These are phyloP conservation scores for Phytopythium oedochilum DNA, from an alignment of 352 stramenopile genomes.

Conservation along the genomic window DNA sequence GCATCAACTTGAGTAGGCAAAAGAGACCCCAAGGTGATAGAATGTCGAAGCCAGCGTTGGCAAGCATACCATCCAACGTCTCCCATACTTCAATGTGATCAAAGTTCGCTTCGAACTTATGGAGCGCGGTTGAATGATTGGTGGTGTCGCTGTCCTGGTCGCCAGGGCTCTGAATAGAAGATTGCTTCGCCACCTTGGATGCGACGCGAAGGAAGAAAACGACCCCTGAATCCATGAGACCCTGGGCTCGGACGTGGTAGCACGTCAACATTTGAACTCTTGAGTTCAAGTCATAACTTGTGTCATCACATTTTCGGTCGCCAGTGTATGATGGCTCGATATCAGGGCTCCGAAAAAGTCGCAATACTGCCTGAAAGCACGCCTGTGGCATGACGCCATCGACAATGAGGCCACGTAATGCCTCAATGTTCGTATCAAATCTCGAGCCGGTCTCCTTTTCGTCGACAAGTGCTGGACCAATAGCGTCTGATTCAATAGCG, in stretches of 20 bases:
- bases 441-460: constrained; percentile 4
- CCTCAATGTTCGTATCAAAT: constrained; percentile 18
- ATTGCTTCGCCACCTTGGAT: constrained; percentile 38
- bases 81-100: constrained; percentile 40
- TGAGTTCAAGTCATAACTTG: background rate
- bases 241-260: constrained; percentile 65
- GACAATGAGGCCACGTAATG: constrained; percentile 49
- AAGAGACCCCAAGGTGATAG: constrained; percentile 83
- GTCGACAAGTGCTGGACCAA: constrained; percentile 29
- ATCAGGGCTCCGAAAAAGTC: constrained; percentile 31
- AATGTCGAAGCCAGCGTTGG: constrained; percentile 44
- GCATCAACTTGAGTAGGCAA: constrained; percentile 78
- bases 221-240: constrained; percentile 54
- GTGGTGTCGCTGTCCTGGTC: background rate
- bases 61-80: constrained; percentile 41
- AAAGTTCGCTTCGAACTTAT: constrained; percentile 42
- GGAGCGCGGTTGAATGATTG: constrained; percentile 14
- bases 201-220: constrained; percentile 62
- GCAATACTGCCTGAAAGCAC: constrained; percentile 33
- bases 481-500: constrained; percentile 46
- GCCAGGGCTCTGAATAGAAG: background rate
- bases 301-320: constrained; percentile 10
- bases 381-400: constrained; percentile 29
- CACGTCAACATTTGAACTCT: constrained; percentile 56
- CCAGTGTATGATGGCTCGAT: no score